Evolutionary conservation across 441 rosid genomes (phyloP).

Genomic region (Omphalea diandra): DNA sequence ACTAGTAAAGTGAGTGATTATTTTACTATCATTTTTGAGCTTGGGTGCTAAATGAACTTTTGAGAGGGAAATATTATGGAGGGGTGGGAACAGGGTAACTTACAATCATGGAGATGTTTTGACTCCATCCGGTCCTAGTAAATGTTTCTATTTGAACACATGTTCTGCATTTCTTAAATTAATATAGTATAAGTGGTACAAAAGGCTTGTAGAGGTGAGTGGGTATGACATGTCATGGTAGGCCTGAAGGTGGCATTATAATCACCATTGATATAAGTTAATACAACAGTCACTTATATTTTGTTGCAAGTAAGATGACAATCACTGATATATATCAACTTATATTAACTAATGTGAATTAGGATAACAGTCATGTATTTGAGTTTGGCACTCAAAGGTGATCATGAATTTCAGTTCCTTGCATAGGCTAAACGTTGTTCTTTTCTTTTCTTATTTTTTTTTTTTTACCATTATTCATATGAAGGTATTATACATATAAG

Average conservation of each 20-base stretch:
- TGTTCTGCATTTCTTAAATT: neutral
- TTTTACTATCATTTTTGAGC: neutral
- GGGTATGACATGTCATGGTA: constrained; percentile 6
- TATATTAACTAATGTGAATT: neutral
- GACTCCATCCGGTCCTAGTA: neutral
- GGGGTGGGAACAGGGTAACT: neutral
- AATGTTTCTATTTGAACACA: neutral
- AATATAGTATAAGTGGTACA: no score
- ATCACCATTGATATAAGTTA: no score
- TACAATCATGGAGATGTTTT: neutral
- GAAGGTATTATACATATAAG: neutral
- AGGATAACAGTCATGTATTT: neutral
- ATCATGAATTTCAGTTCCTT: constrained; percentile 11
- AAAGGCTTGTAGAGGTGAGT: neutral
- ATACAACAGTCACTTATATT: no score
- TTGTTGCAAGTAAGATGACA: no score
- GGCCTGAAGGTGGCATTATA: no score
- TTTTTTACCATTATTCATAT: neutral
- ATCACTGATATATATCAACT: neutral
- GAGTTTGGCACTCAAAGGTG: neutral
- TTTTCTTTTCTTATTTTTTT: neutral
- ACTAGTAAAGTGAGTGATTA: neutral
- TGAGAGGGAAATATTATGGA: neutral
- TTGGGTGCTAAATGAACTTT: neutral
- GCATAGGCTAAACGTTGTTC: neutral